A percentile compares a stretch with the other conserved stretches of the same genome.
Evolutionary conservation across 768 basidiomycete species (phyloP).

Genomic region (Daedalea quercina): DNA sequence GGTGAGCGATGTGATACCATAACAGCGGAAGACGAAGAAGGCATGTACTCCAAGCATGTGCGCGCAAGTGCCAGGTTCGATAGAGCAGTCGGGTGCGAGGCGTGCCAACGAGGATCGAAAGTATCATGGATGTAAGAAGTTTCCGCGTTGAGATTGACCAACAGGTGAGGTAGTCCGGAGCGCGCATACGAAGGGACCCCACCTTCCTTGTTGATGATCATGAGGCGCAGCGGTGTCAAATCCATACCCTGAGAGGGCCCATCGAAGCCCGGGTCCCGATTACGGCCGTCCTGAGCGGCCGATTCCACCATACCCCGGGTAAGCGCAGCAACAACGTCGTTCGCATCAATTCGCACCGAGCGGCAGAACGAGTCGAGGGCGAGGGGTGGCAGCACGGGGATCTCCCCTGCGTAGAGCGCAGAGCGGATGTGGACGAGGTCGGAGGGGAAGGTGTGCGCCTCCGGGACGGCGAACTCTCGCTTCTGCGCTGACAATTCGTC

Average conservation of each 20-base stretch:
- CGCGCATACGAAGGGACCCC: slow-evolving; percentile 98
- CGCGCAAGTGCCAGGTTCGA: slow-evolving; percentile 80
- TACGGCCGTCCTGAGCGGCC: slow-evolving; percentile 38
- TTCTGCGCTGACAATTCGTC: slow-evolving; percentile 20
- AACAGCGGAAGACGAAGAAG: slow-evolving; percentile 85
- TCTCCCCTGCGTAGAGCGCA: slow-evolving; percentile 89
- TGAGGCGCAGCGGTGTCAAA: slow-evolving; percentile 89
- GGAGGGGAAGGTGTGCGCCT: slow-evolving; percentile 72
- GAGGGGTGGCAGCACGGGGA: slow-evolving; percentile 91
- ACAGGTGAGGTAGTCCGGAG: slow-evolving; percentile 87
- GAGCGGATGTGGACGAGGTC: slow-evolving; percentile 84
- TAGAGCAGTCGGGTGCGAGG: slow-evolving; percentile 78
- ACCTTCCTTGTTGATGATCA: slow-evolving; percentile 96
- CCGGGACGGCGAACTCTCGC: slow-evolving; percentile 41
- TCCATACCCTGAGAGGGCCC: slow-evolving; percentile 53
- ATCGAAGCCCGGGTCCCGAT: slow-evolving; percentile 26
- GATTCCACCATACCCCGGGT: slow-evolving; percentile 74
- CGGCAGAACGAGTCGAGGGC: slow-evolving; percentile 89
- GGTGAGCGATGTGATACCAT: slow-evolving; percentile 98
- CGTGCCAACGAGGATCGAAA: slow-evolving; percentile 70
- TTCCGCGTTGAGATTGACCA: slow-evolving; percentile 91
- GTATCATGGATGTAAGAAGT: slow-evolving; percentile 79
- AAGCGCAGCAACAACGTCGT: slow-evolving; percentile 85
- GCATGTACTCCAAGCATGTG: slow-evolving; percentile 88
- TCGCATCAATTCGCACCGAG: slow-evolving; percentile 77